These are phyloP conservation scores for Penicillium sp. DNA, from an alignment of 2,329 filamentous ascomycete genomes.

Conservation along the genomic window DNA sequence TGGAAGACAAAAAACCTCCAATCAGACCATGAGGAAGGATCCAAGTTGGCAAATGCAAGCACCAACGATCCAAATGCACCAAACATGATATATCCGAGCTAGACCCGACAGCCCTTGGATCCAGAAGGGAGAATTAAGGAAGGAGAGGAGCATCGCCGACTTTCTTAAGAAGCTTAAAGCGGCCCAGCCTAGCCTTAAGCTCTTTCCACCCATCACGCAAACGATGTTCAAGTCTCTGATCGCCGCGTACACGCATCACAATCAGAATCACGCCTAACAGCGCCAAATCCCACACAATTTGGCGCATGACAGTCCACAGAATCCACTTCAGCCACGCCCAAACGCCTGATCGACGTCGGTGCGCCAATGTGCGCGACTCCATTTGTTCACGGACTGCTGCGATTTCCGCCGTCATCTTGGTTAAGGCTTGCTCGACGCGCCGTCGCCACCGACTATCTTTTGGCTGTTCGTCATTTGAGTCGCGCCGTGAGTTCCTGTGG, in stretches of 20 bases:
- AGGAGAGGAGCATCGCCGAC: constrained; percentile 24
- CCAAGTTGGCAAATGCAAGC: constrained; percentile 5
- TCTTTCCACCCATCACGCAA: constrained; percentile 34
- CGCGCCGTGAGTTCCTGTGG: constrained; percentile 60
- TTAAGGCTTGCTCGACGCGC: constrained; percentile 79
- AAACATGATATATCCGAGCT: neutral
- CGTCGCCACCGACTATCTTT: constrained; percentile 71
- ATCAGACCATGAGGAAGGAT: neutral
- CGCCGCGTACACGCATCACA: constrained; percentile 43
- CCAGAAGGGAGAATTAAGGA: constrained; percentile 15
- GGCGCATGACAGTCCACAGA: constrained; percentile 67
- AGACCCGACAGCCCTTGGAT: neutral
- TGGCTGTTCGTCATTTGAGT: constrained; percentile 81
- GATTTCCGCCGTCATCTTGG: constrained; percentile 87
- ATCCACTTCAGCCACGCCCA: constrained; percentile 70
- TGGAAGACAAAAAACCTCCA: constrained; percentile 6
- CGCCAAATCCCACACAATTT: constrained; percentile 69
- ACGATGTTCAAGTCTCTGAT: constrained; percentile 42
- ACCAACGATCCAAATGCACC: neutral
- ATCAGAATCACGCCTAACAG: constrained; percentile 43
- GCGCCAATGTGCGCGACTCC: constrained; percentile 70
- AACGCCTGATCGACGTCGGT: constrained; percentile 62
- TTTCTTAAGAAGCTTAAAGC: constrained; percentile 25
- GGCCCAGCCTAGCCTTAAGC: constrained; percentile 33
- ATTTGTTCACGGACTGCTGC: constrained; percentile 91